These are phyloP conservation scores for Medicago arabica DNA, from an alignment of 306 rosid genomes.

Conservation along the genomic window DNA sequence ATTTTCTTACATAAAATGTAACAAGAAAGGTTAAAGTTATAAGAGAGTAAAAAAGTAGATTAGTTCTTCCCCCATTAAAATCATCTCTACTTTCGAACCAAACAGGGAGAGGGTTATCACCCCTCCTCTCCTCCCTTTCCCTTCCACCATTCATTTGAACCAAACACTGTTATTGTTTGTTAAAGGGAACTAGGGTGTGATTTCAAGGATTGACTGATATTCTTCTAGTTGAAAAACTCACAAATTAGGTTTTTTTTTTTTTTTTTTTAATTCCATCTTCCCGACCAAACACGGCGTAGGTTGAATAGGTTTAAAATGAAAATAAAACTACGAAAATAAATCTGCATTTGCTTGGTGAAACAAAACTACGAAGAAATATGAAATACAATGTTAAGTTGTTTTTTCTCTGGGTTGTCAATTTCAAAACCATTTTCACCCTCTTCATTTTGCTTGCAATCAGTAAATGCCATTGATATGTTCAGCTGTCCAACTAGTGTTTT, in stretches of 20 bases:
- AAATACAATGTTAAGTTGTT: neutral
- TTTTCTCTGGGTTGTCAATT: conserved; percentile 15
- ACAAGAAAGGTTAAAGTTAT: neutral
- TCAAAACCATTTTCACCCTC: neutral
- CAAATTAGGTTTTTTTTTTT: neutral
- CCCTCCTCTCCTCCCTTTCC: neutral
- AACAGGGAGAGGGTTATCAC: neutral
- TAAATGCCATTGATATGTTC: neutral
- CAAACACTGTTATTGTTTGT: neutral
- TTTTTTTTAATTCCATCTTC: neutral
- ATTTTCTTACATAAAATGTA: neutral
- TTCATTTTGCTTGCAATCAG: neutral
- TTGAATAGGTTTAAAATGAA: neutral
- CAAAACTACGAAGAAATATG: neutral
- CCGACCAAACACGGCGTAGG: neutral
- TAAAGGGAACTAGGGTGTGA: neutral
- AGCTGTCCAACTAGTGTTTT: neutral
- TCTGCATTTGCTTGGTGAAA: neutral
- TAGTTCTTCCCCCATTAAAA: neutral
- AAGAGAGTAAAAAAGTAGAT: neutral
- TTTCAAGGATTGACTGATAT: neutral
- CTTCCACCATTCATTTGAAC: neutral
- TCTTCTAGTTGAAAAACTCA: neutral
- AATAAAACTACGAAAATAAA: too few species aligned
- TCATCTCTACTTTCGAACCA: neutral